phyloP scores from a whole-genome alignment of 306 rosid species.

The Biancaea sappan region DNA sequence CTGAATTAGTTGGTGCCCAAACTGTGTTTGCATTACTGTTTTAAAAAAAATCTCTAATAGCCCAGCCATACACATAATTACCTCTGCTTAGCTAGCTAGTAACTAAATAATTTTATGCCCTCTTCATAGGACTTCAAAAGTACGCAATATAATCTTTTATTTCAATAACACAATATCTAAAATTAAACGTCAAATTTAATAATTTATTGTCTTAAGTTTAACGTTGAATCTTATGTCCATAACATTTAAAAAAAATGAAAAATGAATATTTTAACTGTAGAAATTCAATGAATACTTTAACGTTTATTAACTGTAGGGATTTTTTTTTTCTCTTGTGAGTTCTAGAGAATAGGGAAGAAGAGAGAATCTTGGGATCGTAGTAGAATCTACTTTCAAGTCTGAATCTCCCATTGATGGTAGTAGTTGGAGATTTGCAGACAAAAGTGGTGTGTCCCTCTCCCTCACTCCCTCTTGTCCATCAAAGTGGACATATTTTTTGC shows the following conservation, averaged over 20 bases:
- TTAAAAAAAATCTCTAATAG: background rate
- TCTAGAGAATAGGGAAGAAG: conserved; percentile 20
- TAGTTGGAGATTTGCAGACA: conserved; percentile 44
- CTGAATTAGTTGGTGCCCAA: too few relatives aligned
- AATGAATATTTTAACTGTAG: too few relatives aligned
- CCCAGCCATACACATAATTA: background rate
- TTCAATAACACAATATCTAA: background rate
- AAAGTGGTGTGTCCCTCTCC: conserved; percentile 41
- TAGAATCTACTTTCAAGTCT: conserved; percentile 36
- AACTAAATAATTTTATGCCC: too few relatives aligned
- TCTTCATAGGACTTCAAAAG: too few relatives aligned
- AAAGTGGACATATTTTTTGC: conserved; percentile 25
- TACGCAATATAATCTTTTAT: background rate
- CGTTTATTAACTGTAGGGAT: too few relatives aligned
- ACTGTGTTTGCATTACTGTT: too few relatives aligned
- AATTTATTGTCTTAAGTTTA: too few relatives aligned
- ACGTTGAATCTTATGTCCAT: too few relatives aligned
- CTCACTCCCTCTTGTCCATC: conserved; percentile 7
- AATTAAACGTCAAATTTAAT: too few relatives aligned
- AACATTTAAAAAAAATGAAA: too few relatives aligned
- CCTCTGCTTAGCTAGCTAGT: background rate
- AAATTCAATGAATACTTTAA: too few relatives aligned
- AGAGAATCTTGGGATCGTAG: conserved; percentile 48
- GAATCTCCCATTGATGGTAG: conserved; percentile 44
- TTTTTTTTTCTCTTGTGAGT: conserved; percentile 27